These are phyloP conservation scores for Leptodermis oblonga DNA, from an alignment of 257 asterid genomes.

Conservation along the genomic window DNA sequence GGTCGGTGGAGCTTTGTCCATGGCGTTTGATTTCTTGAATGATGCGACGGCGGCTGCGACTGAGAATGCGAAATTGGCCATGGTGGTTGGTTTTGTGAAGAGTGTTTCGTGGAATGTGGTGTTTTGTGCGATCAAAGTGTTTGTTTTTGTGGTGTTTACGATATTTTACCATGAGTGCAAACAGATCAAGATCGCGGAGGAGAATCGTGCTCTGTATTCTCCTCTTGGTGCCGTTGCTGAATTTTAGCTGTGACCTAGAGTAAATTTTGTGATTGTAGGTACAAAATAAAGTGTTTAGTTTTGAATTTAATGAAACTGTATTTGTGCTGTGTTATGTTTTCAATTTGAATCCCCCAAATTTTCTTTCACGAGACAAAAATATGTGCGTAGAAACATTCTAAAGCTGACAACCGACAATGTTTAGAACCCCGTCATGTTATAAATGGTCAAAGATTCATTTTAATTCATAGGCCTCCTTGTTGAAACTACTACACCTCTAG, in stretches of 20 bases:
- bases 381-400: background rate
- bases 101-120: background rate
- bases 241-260: background rate
- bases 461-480: too few species aligned
- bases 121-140: conserved; percentile 4
- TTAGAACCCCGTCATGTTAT: too few species aligned
- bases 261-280: background rate
- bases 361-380: background rate
- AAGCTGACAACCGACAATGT: too few species aligned
- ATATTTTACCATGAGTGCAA: conserved; percentile 15
- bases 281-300: background rate
- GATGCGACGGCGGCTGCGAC: background rate
- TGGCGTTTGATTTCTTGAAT: background rate
- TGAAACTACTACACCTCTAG: too few species aligned
- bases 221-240: conserved; percentile 5
- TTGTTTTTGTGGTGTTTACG: conserved; percentile 7
- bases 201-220: background rate
- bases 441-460: too few species aligned
- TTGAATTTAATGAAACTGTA: too few species aligned
- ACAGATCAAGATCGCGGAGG: background rate
- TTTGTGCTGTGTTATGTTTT: background rate
- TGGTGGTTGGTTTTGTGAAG: background rate
- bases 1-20: background rate
- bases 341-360: background rate
- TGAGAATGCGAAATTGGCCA: background rate